A percentile compares a stretch with the other conserved stretches of the same genome.
Evolutionary conservation across 2,329 filamentous ascomycete species (phyloP).

Genomic region (Alternaria atra): DNA sequence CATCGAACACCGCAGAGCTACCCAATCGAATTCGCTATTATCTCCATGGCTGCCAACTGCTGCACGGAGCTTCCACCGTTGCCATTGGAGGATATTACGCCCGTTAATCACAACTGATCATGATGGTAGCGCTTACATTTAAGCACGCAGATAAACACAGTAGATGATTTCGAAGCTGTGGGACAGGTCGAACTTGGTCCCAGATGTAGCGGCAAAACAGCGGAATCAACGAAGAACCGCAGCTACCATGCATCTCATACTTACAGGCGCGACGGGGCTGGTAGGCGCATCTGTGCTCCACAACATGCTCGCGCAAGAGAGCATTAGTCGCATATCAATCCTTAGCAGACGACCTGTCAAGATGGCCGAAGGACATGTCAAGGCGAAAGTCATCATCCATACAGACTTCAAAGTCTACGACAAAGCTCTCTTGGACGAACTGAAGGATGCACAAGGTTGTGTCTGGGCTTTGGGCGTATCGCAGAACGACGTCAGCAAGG

Average conservation of each 20-base stretch:
- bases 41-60: neutral
- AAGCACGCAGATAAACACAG: neutral
- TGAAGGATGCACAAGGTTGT: slow-evolving; percentile 72
- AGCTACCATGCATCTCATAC: slow-evolving; percentile 52
- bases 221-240: neutral
- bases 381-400: slow-evolving; percentile 73
- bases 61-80: neutral
- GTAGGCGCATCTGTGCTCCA: slow-evolving; percentile 53
- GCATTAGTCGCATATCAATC: slow-evolving; percentile 72
- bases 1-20: neutral
- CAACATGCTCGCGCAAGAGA: slow-evolving; percentile 49
- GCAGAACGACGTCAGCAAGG: slow-evolving; percentile 66
- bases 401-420: slow-evolving; percentile 72
- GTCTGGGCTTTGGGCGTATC: slow-evolving; percentile 79
- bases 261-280: slow-evolving; percentile 56
- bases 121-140: neutral
- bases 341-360: slow-evolving; percentile 71
- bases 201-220: neutral
- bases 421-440: slow-evolving; percentile 63
- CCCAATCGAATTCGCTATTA: neutral
- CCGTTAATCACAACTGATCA: neutral
- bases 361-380: slow-evolving; percentile 67
- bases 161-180: neutral
- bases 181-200: neutral
- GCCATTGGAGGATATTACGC: neutral